phyloP scores from a whole-genome alignment of 2,329 filamentous ascomycete genomes.

The Phialophora tarda region DNA sequence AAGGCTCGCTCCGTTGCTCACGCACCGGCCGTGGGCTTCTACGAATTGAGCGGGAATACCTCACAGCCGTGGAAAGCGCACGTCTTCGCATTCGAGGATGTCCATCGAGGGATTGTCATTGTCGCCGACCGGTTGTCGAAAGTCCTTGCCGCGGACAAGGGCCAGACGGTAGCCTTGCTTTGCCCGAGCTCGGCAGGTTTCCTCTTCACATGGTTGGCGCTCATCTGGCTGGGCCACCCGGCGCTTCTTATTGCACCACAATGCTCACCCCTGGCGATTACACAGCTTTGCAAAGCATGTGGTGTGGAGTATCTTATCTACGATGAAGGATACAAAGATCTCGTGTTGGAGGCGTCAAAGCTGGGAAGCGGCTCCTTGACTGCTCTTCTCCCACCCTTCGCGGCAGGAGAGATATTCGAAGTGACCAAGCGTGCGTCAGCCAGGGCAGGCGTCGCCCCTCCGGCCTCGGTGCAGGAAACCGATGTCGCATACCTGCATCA shows the following conservation, averaged over 20 bases:
- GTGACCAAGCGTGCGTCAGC: not conserved
- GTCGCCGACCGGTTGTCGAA: constrained; percentile 31
- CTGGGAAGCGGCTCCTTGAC: not conserved
- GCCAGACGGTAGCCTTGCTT: constrained; percentile 57
- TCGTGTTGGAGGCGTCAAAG: constrained; percentile 22
- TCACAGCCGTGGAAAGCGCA: constrained; percentile 14
- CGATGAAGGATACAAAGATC: constrained; percentile 45
- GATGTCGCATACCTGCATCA: constrained; percentile 65
- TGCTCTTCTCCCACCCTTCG: constrained; percentile 16
- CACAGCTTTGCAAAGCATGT: constrained; percentile 59
- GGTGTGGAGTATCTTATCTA: constrained; percentile 53
- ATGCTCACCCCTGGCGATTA: constrained; percentile 54
- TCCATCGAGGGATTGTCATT: constrained; percentile 10
- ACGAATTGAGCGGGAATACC: not conserved
- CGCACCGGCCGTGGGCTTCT: constrained; percentile 58
- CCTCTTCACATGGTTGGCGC: constrained; percentile 64
- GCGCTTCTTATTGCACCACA: constrained; percentile 65
- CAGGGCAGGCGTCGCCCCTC: not conserved
- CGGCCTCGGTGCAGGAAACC: constrained; percentile 30
- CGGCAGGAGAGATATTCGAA: constrained; percentile 11
- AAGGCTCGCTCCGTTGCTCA: constrained; percentile 51
- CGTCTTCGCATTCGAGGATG: constrained; percentile 28
- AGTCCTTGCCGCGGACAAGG: constrained; percentile 27
- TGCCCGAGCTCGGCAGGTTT: constrained; percentile 64
- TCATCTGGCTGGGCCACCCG: constrained; percentile 61